phyloP scores from a whole-genome alignment of 1,284 basidiomycete genomes.

The Sporisorium reilianum region DNA sequence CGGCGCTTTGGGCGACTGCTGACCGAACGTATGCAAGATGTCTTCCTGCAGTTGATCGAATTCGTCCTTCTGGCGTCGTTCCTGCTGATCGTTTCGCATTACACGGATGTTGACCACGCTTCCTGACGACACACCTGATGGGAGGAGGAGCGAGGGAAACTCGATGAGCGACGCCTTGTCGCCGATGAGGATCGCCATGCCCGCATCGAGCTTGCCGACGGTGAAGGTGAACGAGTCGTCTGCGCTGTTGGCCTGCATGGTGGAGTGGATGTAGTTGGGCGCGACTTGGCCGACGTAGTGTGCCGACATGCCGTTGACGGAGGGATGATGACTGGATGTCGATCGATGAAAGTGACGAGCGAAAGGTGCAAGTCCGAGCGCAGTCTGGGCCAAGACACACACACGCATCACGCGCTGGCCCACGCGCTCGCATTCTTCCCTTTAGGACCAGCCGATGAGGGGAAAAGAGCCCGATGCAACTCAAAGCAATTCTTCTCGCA shows the following conservation, averaged over 20 bases:
- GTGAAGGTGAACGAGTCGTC: constrained; percentile 64
- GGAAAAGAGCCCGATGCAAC: no score
- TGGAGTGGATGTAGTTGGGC: constrained; percentile 54
- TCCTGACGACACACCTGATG: constrained; percentile 61
- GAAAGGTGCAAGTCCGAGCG: constrained; percentile 8
- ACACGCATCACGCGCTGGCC: constrained; percentile 8
- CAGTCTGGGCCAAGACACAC: background rate
- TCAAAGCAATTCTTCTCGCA: constrained; percentile 16
- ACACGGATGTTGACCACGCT: constrained; percentile 68
- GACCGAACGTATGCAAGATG: constrained; percentile 64
- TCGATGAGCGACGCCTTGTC: constrained; percentile 68
- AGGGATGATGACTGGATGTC: no score
- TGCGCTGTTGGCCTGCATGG: constrained; percentile 38
- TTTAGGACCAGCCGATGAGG: background rate
- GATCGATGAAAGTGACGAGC: background rate
- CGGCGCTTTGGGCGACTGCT: constrained; percentile 59
- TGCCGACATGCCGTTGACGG: constrained; percentile 29
- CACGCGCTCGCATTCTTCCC: constrained; percentile 6
- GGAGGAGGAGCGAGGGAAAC: constrained; percentile 67
- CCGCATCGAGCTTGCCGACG: constrained; percentile 68
- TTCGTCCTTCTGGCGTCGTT: constrained; percentile 56
- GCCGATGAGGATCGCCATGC: constrained; percentile 69
- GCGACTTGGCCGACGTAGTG: constrained; percentile 59
- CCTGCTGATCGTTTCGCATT: constrained; percentile 61
- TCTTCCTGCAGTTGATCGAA: constrained; percentile 66